Evolutionary conservation across 106 monocot genomes (phyloP), one percentile per base, ranked within the genome.

Genomic region (Triglochin maritima): DNA sequence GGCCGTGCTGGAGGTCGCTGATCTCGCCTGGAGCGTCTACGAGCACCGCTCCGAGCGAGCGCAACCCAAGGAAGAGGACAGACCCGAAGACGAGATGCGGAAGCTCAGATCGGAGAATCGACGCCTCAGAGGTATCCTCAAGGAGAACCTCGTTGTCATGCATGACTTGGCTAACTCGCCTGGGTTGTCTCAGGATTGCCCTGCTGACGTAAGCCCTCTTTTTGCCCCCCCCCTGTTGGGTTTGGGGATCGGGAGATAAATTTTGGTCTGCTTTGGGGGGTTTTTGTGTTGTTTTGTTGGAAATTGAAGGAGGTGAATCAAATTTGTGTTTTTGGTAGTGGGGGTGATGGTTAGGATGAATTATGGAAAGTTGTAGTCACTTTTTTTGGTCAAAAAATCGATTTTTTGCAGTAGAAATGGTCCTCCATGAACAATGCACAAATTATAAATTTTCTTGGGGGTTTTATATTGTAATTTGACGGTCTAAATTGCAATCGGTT

Each of bases 1-100:
- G 59, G 77, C 86, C 59, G 78, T 86, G 72, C 46, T 90, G 50
- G 89, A 90, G 81, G 76, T 86, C 62, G 86, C 89, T 13, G 91
- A 91, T 62, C 66, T 91, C 48, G 91, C 91, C 0, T 80, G 87
- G 86, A 65, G 47, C 56, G 91, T 84, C 54, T 64, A 80, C 48
- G 84, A 85, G 78, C 75, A 82, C 77, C 79, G 78, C 57, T 77
- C 67, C 46, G 13, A 56, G 11, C 55, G n/a, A 5, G 12, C 14
- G 55, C 17, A 64, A 15, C 7, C 46, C 15, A 12, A 5, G 7
- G 17, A 60, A 41, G 72, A 76, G 60, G 74, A 80, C 52, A 44
- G 13, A 52, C 9, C 9, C 2, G 47, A 66, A 2, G 41, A 45
- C 9, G 64, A 77, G 6, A 8, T 62, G n/a, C 71, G 4, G 56